Conservation (phyloP, 2,329 filamentous ascomycete species). For the Sporothrix humicola region DNA sequence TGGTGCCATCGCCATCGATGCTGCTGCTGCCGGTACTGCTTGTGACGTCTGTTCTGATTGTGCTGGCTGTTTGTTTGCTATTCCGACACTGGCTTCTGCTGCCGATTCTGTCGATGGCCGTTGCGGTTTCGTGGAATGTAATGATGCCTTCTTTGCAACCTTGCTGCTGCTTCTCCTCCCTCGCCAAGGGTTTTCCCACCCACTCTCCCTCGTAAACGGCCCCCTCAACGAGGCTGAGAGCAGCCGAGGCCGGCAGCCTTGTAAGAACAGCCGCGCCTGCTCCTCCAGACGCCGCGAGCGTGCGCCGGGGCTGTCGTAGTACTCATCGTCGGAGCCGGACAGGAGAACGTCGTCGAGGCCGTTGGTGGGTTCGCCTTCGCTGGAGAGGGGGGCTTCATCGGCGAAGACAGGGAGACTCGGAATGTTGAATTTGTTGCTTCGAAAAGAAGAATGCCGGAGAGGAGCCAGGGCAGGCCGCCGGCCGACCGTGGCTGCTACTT, state of each 20-base stretch:
- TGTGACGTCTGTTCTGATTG: no score
- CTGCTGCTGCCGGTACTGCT: not conserved
- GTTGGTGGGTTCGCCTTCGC: conserved; percentile 46
- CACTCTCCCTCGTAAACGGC: conserved; percentile 60
- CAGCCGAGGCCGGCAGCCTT: conserved; percentile 61
- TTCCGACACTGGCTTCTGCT: not conserved
- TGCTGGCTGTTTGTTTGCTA: not conserved
- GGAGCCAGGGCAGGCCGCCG: not conserved
- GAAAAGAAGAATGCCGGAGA: not conserved
- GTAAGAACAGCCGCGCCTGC: conserved; percentile 63
- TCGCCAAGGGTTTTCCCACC: conserved; percentile 61
- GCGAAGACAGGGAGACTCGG: conserved; percentile 31
- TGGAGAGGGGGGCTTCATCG: conserved; percentile 25
- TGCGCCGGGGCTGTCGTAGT: conserved; percentile 54
- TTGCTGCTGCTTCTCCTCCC: conserved; percentile 41
- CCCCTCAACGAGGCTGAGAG: conserved; percentile 66
- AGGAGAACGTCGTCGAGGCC: conserved; percentile 57
- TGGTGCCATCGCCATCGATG: not conserved
- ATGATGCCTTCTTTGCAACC: not conserved
- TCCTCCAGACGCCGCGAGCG: conserved; percentile 62
- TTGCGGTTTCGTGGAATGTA: not conserved
- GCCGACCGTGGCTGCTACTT: not conserved
- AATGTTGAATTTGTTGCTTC: conserved; percentile 6
- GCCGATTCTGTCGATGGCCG: not conserved
- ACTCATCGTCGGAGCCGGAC: conserved; percentile 63